phyloP scores from a whole-genome alignment of 2,329 filamentous ascomycete genomes.

The Epichloe uncinata region DNA sequence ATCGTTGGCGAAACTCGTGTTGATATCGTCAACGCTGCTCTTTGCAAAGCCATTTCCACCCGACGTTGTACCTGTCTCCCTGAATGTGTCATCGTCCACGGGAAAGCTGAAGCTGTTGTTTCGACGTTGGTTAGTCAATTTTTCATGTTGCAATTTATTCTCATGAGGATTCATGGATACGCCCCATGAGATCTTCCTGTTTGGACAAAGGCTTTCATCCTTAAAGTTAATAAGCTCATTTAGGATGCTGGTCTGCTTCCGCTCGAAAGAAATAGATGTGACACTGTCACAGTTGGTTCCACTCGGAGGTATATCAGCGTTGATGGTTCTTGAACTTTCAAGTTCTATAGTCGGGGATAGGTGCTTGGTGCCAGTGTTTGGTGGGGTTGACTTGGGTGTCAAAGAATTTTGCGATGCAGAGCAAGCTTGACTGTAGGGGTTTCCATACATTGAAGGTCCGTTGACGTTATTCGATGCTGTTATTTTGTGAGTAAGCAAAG shows the following conservation, averaged over 20 bases:
- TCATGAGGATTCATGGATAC: background rate
- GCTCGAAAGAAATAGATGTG: conserved; percentile 25
- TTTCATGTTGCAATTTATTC: conserved; percentile 9
- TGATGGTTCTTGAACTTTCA: conserved; percentile 6
- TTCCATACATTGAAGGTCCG: conserved; percentile 35
- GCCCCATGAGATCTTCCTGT: background rate
- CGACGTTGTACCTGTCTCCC: conserved; percentile 10
- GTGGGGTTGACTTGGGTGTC: conserved; percentile 7
- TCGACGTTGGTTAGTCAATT: conserved; percentile 18
- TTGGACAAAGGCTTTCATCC: conserved; percentile 5
- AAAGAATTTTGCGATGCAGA: conserved; percentile 1
- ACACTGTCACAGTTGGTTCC: conserved; percentile 14
- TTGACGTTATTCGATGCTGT: conserved; percentile 8
- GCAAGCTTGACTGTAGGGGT: background rate
- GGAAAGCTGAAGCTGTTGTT: conserved; percentile 38
- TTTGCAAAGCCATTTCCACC: conserved; percentile 28
- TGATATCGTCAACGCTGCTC: conserved; percentile 45
- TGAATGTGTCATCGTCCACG: conserved; percentile 28
- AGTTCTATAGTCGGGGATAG: background rate
- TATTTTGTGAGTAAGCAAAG: background rate
- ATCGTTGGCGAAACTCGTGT: conserved; percentile 44
- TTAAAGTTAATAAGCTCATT: conserved; percentile 23
- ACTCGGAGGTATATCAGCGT: conserved; percentile 16
- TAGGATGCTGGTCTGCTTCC: conserved; percentile 25
- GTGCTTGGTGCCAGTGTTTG: conserved; percentile 3